Evolutionary conservation across 208 protist species (phyloP), one percentile per base, ranked within the genome.

Genomic region (Leishmania aethiopica): DNA sequence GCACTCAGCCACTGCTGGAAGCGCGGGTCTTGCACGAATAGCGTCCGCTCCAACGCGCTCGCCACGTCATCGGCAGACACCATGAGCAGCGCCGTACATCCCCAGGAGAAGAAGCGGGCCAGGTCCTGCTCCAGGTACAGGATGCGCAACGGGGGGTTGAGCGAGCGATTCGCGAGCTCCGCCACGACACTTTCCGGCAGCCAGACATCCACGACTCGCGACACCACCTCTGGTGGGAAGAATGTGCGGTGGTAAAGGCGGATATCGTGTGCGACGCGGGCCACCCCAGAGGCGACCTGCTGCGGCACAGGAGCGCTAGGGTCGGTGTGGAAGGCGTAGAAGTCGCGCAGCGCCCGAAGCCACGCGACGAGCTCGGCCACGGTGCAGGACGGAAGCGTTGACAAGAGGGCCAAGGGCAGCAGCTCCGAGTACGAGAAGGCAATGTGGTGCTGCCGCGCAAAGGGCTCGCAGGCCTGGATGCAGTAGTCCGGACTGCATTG

Each of bases 341-440:
- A 96, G 45, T 81, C 77, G 53, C 88, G 85, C 10, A 97, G 75
- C 53, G 91, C 87, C 74, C 86, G 66, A 87, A 96, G 85, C 89
- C 92, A 95, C 47, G 83, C 79, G 28, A 67, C 82, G 71, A 91
- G 59, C 83, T 84, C 83, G 42, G 84, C 86, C 75, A 86, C 84
- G 13, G 78, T 73, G 80, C 67, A 88, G n/a, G 82, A 84, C 71
- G 89, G 86, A 42, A 96, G 85, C 67, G 91, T 84, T 3, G 93
- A 94, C 28, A 97, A 76, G 71, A 96, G 90, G 2, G 93, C 91
- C 42, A 97, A 81, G 1, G 92, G 84, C 59, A 97, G 64, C 40
- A 97, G 86, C 79, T 94, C 87, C 28, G 91, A 93, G 71, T 90
- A 95, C 53, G 93, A 80, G 32, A 97, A 87, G 35, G 81, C 88